A percentile compares a stretch with the other conserved stretches of the same genome.
Conservation (phyloP, 2,329 filamentous ascomycete species). For the Botryotinia calthae region DNA sequence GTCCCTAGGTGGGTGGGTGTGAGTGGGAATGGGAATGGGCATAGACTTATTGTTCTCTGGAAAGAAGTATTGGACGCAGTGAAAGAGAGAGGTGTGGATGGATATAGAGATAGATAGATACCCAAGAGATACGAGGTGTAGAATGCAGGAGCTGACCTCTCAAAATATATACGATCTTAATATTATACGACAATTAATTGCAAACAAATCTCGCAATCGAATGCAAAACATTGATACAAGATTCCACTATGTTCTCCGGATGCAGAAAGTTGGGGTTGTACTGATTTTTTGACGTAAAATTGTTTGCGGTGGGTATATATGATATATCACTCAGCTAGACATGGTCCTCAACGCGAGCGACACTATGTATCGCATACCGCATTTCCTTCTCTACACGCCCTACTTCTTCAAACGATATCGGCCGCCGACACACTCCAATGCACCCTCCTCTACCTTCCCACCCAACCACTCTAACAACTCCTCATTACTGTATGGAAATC, state of each 20-base stretch:
- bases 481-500: conserved; percentile 86
- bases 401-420: conserved; percentile 68
- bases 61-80: background rate
- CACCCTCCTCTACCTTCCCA: conserved; percentile 71
- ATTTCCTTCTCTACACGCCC: background rate
- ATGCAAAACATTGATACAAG: background rate
- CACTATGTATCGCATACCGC: background rate
- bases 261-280: fast-evolving
- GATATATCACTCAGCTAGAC: background rate
- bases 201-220: background rate
- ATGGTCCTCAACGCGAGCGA: background rate
- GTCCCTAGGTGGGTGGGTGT: conserved; percentile 25
- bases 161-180: background rate
- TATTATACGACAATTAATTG: background rate
- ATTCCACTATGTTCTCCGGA: background rate
- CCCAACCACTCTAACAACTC: conserved; percentile 78
- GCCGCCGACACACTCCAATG: conserved; percentile 66
- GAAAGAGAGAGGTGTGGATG: background rate
- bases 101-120: background rate
- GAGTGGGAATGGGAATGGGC: background rate
- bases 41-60: background rate
- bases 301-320: background rate
- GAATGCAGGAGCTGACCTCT: background rate
- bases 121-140: background rate
- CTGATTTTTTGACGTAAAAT: background rate